phyloP scores from a whole-genome alignment of 345 rosid species.

The Sisymbrium irio region DNA sequence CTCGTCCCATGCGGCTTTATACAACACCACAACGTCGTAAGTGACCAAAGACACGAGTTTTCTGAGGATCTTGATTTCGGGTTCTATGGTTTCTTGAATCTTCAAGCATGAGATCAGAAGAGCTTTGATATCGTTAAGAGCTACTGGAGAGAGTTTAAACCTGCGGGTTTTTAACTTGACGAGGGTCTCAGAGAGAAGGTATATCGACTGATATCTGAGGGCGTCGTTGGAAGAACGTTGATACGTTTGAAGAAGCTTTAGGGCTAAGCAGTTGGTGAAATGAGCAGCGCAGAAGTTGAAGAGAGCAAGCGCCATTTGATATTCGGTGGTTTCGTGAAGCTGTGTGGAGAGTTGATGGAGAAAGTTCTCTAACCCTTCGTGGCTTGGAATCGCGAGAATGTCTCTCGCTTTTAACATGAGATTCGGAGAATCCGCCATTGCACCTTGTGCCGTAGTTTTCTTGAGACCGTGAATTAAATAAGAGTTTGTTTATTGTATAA shows the following conservation, averaged over 20 bases:
- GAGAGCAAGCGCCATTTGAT: neutral
- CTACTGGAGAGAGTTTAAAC: neutral
- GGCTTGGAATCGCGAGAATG: neutral
- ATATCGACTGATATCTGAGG: neutral
- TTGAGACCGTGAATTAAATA: neutral
- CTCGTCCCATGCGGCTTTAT: conserved; percentile 15
- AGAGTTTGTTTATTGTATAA: no score
- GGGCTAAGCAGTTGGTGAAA: neutral
- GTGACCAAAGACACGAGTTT: neutral
- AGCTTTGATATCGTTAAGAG: neutral
- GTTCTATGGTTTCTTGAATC: neutral
- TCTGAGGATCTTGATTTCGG: neutral
- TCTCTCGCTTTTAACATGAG: neutral
- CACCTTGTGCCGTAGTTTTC: neutral
- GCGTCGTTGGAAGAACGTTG: neutral
- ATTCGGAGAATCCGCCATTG: neutral
- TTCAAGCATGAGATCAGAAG: conserved; percentile 1
- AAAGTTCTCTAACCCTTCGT: neutral
- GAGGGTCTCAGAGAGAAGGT: neutral
- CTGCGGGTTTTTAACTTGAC: neutral
- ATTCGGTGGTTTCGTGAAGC: neutral
- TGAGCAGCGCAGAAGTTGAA: neutral
- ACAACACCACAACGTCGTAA: neutral
- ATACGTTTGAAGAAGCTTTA: neutral
- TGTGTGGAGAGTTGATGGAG: neutral